A percentile compares a stretch with the other conserved stretches of the same genome.
Conservation (phyloP, 257 asterid genomes). For the Solanum pennellii region DNA sequence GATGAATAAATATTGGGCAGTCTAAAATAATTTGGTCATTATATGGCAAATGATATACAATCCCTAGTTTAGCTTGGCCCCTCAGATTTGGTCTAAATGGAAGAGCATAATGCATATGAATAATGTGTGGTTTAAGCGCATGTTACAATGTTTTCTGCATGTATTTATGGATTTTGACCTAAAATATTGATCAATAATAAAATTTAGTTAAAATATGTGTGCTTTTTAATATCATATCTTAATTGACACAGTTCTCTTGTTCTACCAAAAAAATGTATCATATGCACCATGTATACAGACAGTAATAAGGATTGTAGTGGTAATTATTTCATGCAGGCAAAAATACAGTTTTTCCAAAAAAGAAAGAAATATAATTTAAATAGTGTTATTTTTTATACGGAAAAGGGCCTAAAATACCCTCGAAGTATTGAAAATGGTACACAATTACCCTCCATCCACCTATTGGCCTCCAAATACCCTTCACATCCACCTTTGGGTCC, state of each 20-base stretch:
- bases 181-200: neutral
- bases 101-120: neutral
- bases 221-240: neutral
- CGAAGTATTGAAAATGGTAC: too few species aligned
- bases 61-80: neutral
- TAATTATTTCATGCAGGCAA: too few species aligned
- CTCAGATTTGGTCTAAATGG: neutral
- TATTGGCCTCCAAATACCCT: too few species aligned
- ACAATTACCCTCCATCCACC: too few species aligned
- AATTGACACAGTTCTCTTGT: neutral
- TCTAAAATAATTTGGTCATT: neutral
- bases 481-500: too few species aligned
- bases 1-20: neutral
- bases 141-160: neutral
- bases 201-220: too few species aligned
- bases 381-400: too few species aligned
- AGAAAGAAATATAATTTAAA: too few species aligned
- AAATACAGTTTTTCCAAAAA: too few species aligned
- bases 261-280: neutral
- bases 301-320: neutral
- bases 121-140: neutral
- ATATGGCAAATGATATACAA: neutral
- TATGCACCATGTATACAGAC: neutral
- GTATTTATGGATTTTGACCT: neutral
- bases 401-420: too few species aligned